phyloP scores from a whole-genome alignment of 768 basidiomycete genomes.

The Gautieria morchelliformis region DNA sequence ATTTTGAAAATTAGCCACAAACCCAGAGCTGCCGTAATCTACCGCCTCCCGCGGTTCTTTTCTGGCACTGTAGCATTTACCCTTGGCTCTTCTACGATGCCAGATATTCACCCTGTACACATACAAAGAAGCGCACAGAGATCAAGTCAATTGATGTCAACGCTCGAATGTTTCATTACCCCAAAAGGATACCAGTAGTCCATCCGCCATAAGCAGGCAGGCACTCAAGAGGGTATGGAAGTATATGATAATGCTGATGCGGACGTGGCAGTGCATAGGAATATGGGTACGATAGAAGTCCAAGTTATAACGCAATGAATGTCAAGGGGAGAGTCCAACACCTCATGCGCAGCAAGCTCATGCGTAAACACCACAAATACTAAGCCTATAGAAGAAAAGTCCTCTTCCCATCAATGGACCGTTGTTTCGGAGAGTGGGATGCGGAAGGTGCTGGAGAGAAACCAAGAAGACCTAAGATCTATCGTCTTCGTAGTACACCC shows the following conservation, averaged over 20 bases:
- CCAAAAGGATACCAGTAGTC: background rate
- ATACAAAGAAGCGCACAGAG: too few species aligned
- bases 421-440: background rate
- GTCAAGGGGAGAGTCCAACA: background rate
- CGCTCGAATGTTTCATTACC: background rate
- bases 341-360: background rate
- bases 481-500: conserved; percentile 9
- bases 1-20: too few species aligned
- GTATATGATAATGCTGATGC: background rate
- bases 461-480: background rate
- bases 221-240: background rate
- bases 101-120: too few species aligned
- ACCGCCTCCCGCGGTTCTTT: too few species aligned
- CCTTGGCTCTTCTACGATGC: too few species aligned
- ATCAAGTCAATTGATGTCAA: background rate
- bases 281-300: background rate
- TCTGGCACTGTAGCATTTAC: too few species aligned
- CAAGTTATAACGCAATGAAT: background rate
- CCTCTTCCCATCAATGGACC: background rate
- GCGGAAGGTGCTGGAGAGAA: background rate
- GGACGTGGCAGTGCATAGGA: background rate
- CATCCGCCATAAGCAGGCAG: background rate
- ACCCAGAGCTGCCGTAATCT: too few species aligned
- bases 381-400: background rate
- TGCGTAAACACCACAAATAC: background rate